A percentile compares a stretch with the other conserved stretches of the same genome.
Conservation (phyloP, 73 alveolate genomes). For the Stentor coeruleus region DNA sequence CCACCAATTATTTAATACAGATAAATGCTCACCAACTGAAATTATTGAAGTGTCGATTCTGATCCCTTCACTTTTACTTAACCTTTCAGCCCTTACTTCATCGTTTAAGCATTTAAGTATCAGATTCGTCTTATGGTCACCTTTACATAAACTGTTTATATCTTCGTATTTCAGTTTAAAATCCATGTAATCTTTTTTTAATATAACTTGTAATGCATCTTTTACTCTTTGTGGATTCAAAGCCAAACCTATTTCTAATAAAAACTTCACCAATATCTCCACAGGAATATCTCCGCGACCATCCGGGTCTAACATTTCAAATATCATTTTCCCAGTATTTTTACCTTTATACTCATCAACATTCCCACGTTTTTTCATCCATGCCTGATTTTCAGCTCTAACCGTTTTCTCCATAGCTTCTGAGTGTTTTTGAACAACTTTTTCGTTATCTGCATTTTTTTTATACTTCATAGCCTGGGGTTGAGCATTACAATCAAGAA, state of each 20-base stretch:
- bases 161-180: background rate
- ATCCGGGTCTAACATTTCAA: background rate
- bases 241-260: background rate
- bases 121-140: background rate
- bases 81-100: background rate
- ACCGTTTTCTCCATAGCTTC: background rate
- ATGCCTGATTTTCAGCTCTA: background rate
- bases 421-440: background rate
- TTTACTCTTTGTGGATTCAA: background rate
- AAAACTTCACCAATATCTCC: background rate
- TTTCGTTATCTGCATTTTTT: background rate
- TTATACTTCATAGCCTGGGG: background rate
- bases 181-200: background rate
- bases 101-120: background rate
- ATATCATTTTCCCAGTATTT: background rate
- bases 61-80: background rate
- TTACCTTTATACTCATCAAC: background rate
- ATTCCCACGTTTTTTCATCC: background rate
- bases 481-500: background rate
- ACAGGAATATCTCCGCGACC: background rate
- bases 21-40: background rate
- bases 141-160: background rate
- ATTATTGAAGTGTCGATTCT: background rate
- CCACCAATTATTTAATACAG: background rate
- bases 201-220: background rate